Percentiles rank a stretch among this genome's conserved stretches.
phyloP scores from a whole-genome alignment of 2,329 filamentous ascomycete species.

The Ophiostoma sp. region DNA sequence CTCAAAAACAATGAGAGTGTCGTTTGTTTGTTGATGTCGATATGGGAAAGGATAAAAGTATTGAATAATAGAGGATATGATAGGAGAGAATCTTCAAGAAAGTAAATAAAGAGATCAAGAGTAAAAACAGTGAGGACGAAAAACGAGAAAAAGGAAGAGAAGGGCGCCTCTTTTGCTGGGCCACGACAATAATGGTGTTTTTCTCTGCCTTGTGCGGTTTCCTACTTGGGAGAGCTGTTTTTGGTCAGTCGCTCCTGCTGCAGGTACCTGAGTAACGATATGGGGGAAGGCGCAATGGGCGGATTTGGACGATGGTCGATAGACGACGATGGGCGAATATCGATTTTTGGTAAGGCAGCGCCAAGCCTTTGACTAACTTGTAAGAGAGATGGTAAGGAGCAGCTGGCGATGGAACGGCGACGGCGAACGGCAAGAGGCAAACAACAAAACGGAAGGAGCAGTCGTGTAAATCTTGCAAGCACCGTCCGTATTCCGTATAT shows the following conservation, averaged over 20 bases:
- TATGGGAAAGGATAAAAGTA: background rate
- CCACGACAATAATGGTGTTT: background rate
- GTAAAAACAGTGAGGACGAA: background rate
- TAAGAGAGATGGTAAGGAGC: background rate
- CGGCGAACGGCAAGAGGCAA: background rate
- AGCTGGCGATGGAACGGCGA: background rate
- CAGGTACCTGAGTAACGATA: slow-evolving; percentile 21
- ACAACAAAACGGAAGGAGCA: background rate
- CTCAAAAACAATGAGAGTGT: background rate
- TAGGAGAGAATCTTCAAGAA: background rate
- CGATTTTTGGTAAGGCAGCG: background rate
- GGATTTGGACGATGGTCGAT: slow-evolving; percentile 9
- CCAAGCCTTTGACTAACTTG: background rate
- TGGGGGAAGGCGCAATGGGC: slow-evolving; percentile 9
- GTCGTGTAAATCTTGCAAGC: background rate
- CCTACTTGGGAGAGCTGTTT: slow-evolving; percentile 1
- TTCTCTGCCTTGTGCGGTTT: background rate
- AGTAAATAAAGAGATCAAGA: background rate
- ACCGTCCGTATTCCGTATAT: background rate
- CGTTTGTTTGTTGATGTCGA: background rate
- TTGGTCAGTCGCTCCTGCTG: slow-evolving; percentile 11
- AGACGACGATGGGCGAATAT: background rate
- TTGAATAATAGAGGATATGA: background rate
- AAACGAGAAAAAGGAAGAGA: background rate
- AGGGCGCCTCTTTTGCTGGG: background rate